Evolutionary conservation across 257 asterid genomes (phyloP), one percentile per base, ranked within the genome.

Genomic region (Lycium barbarum): DNA sequence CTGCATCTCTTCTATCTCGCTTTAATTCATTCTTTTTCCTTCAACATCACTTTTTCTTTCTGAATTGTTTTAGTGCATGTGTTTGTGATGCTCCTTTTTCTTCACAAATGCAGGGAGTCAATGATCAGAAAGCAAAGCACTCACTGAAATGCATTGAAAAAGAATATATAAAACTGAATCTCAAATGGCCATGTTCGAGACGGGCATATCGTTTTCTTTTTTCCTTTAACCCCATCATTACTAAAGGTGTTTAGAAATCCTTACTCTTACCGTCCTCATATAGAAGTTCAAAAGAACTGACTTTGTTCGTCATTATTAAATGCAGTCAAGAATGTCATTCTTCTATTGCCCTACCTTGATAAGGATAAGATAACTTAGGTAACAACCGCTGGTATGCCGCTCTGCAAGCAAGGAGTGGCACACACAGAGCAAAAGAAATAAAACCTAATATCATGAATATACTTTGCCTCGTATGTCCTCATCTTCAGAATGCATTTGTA

Each of bases 31-130:
- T 74, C 81, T 22, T 49, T 13, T 12, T 74, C 43, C 38, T 74
- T 74, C 40, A 7, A 26, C 1, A 2, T 4, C 15, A 72, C 9
- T 47, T 49, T 8, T 12, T 76, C 63, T 22, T 22, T 26, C 45
- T 2, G 58, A 22, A 51, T 49, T 20, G 62, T 22, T 74, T 74
- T 13, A 74, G 12, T 49, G 20, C 61, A 49, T 74, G 81, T 20
- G 62, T 51, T 76, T 76, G 62, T 49, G 81, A 76, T 76, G 20
- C 81, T 68, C 53, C 76, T 68, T 68, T 36, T 51, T 36, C 3
- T 68, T 1, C 76, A 49, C 26, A 38, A 15, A 18, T 22, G 22
- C 51, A 76, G 22, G 45, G 81, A 51, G 63, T 76, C 40, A 51
- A 76, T 7, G 61, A 76, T 22, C 35, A 74, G 81, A 22, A 20